Evolutionary conservation across 2,329 filamentous ascomycete genomes (phyloP).

Genomic region (Aureobasidium sp.): DNA sequence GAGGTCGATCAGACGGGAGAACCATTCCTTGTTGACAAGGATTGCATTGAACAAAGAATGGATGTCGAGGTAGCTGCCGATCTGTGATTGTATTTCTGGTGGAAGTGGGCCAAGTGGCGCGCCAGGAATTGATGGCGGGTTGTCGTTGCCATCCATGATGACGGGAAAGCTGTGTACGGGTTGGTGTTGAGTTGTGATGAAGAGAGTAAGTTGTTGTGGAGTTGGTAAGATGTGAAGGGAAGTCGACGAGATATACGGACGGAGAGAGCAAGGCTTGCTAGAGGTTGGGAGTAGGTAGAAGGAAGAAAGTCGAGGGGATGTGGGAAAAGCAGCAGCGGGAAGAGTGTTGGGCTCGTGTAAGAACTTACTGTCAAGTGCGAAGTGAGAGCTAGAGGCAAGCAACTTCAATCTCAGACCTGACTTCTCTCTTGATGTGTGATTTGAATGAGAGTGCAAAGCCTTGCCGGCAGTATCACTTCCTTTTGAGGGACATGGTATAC

Average conservation of each 20-base stretch:
- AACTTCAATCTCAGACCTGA: too few relatives aligned
- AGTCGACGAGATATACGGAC: background rate
- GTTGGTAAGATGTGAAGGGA: background rate
- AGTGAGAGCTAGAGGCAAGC: background rate
- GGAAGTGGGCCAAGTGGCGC: background rate
- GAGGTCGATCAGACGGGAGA: background rate
- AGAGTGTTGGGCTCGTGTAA: background rate
- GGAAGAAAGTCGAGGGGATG: background rate
- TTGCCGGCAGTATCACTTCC: too few relatives aligned
- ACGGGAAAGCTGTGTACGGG: background rate
- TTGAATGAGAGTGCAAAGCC: too few relatives aligned
- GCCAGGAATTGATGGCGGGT: background rate
- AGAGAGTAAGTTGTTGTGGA: background rate
- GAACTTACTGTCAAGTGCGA: background rate
- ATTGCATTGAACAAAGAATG: background rate
- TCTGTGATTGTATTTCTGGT: background rate
- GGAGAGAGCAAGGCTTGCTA: background rate
- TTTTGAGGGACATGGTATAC: too few relatives aligned
- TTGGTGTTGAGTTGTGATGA: background rate
- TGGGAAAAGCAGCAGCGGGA: background rate
- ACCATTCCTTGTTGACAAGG: background rate
- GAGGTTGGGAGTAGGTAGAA: background rate
- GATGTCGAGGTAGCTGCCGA: background rate
- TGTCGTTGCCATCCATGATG: background rate
- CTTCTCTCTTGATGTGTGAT: too few relatives aligned